A percentile compares a stretch with the other conserved stretches of the same genome.
These are phyloP conservation scores for Taphrina wiesneri DNA, from an alignment of 1,139 yeast species.

Conservation along the genomic window DNA sequence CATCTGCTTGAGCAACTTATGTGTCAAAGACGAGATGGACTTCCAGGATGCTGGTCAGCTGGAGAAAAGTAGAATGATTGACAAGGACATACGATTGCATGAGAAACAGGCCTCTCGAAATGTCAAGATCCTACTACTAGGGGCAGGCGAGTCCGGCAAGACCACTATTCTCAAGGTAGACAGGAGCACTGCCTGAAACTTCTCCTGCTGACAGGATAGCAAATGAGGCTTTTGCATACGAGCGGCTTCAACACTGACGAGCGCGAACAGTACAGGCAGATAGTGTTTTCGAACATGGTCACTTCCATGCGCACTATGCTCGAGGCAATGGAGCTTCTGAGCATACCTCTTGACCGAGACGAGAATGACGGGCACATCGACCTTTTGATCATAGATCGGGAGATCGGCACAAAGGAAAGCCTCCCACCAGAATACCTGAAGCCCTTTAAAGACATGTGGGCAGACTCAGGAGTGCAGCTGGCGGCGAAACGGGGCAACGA, in stretches of 20 bases:
- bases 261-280: constrained; percentile 74
- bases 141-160: constrained; percentile 93
- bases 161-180: constrained; percentile 76
- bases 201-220: constrained; percentile 45
- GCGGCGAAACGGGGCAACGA: constrained; percentile 65
- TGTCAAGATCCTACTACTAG: constrained; percentile 40
- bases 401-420: constrained; percentile 36
- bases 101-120: constrained; percentile 43
- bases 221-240: constrained; percentile 79
- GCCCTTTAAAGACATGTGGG: constrained; percentile 52
- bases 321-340: constrained; percentile 44
- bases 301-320: constrained; percentile 84
- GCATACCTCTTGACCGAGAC: constrained; percentile 36
- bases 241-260: constrained; percentile 82
- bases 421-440: constrained; percentile 40
- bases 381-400: constrained; percentile 38
- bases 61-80: constrained; percentile 52
- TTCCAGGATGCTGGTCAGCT: constrained; percentile 14
- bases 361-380: constrained; percentile 35
- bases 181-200: background rate
- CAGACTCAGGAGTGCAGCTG: constrained; percentile 61
- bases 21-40: constrained; percentile 8
- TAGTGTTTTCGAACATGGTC: constrained; percentile 89
- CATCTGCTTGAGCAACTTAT: background rate
- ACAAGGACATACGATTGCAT: constrained; percentile 59